Conservation (phyloP, 768 basidiomycete species). For the Naganishia onofrii region DNA sequence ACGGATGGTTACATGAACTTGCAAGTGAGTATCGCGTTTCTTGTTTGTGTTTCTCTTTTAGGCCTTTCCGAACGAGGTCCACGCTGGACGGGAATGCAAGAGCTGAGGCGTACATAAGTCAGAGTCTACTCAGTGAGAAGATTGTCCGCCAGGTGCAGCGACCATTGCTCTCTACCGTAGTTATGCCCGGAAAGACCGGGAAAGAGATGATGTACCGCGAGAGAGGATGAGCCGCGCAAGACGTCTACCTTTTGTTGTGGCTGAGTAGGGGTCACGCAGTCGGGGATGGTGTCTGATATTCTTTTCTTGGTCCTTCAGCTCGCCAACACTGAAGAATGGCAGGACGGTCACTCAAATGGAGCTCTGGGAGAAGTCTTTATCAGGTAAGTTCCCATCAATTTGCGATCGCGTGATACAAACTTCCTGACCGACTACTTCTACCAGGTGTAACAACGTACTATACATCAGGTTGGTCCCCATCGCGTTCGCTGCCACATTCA, state of each 20-base stretch:
- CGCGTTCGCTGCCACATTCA: neutral
- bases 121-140: no score
- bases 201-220: no score
- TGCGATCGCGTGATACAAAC: no score
- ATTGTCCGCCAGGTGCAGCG: no score
- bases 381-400: conserved; percentile 61
- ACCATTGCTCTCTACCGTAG: no score
- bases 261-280: no score
- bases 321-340: conserved; percentile 98
- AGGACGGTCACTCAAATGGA: conserved; percentile 91
- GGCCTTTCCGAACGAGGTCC: neutral
- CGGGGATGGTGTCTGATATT: neutral
- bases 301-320: conserved; percentile 58
- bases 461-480: conserved; percentile 60
- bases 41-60: no score
- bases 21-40: conserved; percentile 62
- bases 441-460: conserved; percentile 74
- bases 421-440: neutral
- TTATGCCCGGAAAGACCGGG: no score
- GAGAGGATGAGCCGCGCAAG: no score
- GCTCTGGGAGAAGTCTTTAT: conserved; percentile 99
- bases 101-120: no score
- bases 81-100: neutral
- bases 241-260: no score
- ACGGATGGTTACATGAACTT: conserved; percentile 99